Conservation (phyloP, 768 basidiomycete genomes). For the Trametes coccinea region DNA sequence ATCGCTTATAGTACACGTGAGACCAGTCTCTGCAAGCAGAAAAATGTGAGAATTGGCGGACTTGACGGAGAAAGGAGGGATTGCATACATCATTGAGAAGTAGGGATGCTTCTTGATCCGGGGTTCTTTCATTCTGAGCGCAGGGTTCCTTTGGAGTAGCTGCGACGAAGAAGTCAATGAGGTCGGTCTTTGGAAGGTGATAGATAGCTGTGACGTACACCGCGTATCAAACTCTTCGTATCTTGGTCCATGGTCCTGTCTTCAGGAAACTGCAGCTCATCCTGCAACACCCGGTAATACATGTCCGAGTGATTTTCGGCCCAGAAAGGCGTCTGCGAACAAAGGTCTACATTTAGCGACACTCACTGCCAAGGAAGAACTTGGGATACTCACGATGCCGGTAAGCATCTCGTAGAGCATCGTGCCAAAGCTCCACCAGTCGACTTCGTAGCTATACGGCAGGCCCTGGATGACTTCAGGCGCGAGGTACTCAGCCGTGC, state of each 20-base stretch:
- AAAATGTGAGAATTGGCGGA: conserved; percentile 20
- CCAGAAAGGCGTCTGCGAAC: conserved; percentile 81
- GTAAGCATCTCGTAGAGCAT: conserved; percentile 98
- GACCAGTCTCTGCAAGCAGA: conserved; percentile 74
- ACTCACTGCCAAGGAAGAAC: not conserved
- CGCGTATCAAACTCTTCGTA: conserved; percentile 93
- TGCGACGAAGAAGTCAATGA: conserved; percentile 31
- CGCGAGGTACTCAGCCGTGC: conserved; percentile 95
- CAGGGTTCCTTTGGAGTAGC: conserved; percentile 93
- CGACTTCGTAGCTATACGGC: conserved; percentile 90
- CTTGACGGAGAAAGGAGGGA: conserved; percentile 6
- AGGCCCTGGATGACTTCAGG: conserved; percentile 95
- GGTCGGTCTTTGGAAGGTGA: not conserved
- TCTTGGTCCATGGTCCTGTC: conserved; percentile 92
- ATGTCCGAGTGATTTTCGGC: conserved; percentile 92
- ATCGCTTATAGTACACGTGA: conserved; percentile 91
- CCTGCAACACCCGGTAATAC: conserved; percentile 91
- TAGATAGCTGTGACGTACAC: conserved; percentile 52
- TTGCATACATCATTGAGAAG: conserved; percentile 86
- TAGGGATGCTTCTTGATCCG: conserved; percentile 93
- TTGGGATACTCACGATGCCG: conserved; percentile 71
- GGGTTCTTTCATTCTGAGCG: conserved; percentile 87
- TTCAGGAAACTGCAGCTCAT: conserved; percentile 87
- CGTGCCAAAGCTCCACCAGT: conserved; percentile 98
- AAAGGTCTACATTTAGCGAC: conserved; percentile 12